These are phyloP conservation scores for Thalassiosira mediterranea DNA, from an alignment of 352 stramenopile genomes.

Conservation along the genomic window DNA sequence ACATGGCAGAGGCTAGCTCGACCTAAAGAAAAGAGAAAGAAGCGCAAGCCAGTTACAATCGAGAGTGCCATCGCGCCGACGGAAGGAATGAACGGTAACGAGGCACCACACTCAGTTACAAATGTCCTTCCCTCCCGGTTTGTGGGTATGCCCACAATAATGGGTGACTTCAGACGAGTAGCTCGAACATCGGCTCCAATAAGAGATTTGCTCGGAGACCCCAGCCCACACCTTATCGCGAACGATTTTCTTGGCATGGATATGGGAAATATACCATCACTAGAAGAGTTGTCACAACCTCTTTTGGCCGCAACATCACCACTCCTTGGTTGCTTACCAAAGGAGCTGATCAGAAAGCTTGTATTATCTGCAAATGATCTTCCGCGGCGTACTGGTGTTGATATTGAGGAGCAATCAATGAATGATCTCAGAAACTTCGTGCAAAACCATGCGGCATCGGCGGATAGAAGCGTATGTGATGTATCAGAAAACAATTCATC, in stretches of 20 bases:
- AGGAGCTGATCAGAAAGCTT: constrained; percentile 26
- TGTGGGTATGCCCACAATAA: constrained; percentile 60
- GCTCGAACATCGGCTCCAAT: constrained; percentile 35
- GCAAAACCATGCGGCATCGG: constrained; percentile 44
- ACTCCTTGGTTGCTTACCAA: constrained; percentile 35
- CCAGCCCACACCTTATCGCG: constrained; percentile 13
- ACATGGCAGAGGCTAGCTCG: constrained; percentile 48
- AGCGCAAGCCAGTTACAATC: constrained; percentile 34
- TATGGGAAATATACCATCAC: constrained; percentile 35
- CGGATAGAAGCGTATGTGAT: constrained; percentile 61
- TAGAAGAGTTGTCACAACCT: constrained; percentile 50
- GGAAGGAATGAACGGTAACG: constrained; percentile 4
- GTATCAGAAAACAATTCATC: constrained; percentile 65
- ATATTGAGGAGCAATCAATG: constrained; percentile 45
- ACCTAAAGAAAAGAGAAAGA: constrained; percentile 57
- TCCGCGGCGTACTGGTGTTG: not conserved
- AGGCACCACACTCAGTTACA: constrained; percentile 6
- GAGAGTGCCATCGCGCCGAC: not conserved
- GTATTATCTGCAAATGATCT: constrained; percentile 25
- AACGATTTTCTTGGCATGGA: constrained; percentile 26
- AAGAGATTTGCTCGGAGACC: constrained; percentile 31
- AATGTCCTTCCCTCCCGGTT: constrained; percentile 50
- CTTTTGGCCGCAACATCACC: constrained; percentile 21
- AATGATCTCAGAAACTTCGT: constrained; percentile 57
- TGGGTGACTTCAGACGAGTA: constrained; percentile 70